Percentiles rank a stretch among this genome's conserved stretches.
Conservation (phyloP, 176 grass and related monocot species). For the Zea luxurians region DNA sequence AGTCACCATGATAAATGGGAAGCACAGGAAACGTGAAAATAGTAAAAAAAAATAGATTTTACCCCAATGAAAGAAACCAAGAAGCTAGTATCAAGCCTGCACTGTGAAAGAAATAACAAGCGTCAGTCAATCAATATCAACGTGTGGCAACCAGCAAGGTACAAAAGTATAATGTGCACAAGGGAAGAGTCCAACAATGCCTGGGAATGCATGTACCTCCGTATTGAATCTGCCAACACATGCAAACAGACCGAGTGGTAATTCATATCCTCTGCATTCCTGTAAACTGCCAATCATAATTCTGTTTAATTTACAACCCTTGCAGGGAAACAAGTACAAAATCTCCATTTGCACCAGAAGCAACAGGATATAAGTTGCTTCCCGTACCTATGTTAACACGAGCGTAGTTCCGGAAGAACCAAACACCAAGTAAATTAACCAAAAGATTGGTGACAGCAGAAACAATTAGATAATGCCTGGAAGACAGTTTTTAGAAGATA, state of each 20-base stretch:
- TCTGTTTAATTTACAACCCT: background rate
- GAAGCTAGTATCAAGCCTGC: slow-evolving; percentile 98
- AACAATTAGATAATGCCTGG: slow-evolving; percentile 91
- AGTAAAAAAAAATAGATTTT: slow-evolving; percentile 16
- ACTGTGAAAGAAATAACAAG: slow-evolving; percentile 54
- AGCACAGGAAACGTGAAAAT: background rate
- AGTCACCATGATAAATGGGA: slow-evolving; percentile 5
- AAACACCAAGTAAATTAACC: slow-evolving; percentile 95
- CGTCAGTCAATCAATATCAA: slow-evolving; percentile 13
- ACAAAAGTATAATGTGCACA: background rate
- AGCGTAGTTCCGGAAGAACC: slow-evolving; percentile 94
- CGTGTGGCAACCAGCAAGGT: background rate
- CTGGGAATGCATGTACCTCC: slow-evolving; percentile 56
- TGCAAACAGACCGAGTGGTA: slow-evolving; percentile 92
- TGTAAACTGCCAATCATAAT: slow-evolving; percentile 62
- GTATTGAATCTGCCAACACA: slow-evolving; percentile 89
- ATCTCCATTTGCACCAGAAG: slow-evolving; percentile 1
- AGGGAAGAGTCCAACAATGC: background rate
- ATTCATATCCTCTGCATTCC: slow-evolving; percentile 98
- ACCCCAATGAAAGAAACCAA: slow-evolving; percentile 94
- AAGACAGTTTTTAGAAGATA: background rate
- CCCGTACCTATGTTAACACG: slow-evolving; percentile 77
- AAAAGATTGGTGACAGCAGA: slow-evolving; percentile 97
- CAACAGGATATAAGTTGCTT: background rate
- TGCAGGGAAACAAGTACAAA: background rate